These are phyloP conservation scores for Neofusicoccum sp. DNA, from an alignment of 2,329 filamentous ascomycete genomes.

Conservation along the genomic window DNA sequence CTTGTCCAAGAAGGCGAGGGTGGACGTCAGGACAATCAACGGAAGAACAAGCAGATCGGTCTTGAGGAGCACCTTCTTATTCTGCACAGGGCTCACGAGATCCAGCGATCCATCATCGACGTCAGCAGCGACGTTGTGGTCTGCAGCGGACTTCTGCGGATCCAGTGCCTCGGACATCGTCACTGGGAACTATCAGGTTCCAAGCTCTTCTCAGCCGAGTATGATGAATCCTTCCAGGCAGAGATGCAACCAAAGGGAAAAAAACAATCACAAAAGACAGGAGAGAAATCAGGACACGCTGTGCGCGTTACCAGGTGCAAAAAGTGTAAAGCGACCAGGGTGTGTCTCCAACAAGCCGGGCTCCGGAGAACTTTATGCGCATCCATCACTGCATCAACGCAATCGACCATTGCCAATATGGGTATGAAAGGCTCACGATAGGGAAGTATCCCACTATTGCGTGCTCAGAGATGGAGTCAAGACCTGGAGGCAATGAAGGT, in stretches of 20 bases:
- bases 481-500: no score
- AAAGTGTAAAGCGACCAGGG: neutral
- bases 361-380: neutral
- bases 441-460: neutral
- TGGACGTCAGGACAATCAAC: neutral
- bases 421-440: neutral
- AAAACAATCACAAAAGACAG: neutral
- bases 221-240: no score
- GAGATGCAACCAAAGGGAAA: neutral
- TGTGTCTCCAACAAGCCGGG: neutral
- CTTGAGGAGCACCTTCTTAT: constrained; percentile 50
- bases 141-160: neutral
- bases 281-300: neutral
- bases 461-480: neutral
- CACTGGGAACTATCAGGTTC: no score
- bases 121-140: neutral
- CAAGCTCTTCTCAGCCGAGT: neutral
- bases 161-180: neutral
- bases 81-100: constrained; percentile 36
- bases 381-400: neutral
- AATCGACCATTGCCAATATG: neutral
- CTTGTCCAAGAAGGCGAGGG: neutral
- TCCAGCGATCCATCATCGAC: neutral
- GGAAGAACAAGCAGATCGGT: neutral
- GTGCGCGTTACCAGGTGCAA: no score